Base-by-base conservation (phyloP, 2,329 filamentous ascomycete genomes). In the Penicillium brevicompactum region DNA sequence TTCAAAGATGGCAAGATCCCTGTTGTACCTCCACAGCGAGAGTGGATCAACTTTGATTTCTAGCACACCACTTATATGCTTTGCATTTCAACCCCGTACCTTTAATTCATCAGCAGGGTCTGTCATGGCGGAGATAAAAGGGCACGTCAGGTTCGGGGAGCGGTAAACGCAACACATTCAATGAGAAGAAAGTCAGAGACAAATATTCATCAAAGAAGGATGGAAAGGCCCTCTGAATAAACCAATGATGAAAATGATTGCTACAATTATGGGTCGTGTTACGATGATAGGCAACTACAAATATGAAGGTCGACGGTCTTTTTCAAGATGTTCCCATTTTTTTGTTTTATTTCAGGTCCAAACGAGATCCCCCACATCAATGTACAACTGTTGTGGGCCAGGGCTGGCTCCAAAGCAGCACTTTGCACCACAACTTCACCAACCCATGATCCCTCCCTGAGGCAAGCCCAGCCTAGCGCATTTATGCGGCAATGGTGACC, bases 1-100 rank as follows among this genome's bases (percentile, higher is more conserved):
- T 96, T 96, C 71, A 80, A 83, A 41, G 85, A 85, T 34, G 88
- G 87, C 0, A 66, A 86, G 6, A 88, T 96, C 76, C 92, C 92
- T 0, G 81, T 88, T 63, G 76, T 91, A 44, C 90, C 92, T 18
- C 92, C 92, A 0, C 87, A 87, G 73, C 81, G 85, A 58, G 91
- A 93, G 67, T 93, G 87, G 80, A 87, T 86, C 61, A 74, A 77
- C 27, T 93, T 88, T 83, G 85, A 91, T 68, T 87, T 93, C 65
- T 92, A 72, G 59, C 37, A 18, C 22, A 37, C 22, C 42, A 11
- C 40, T 32, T 38, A n/a, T 41, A 44, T 46, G 34, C 27, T 34
- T 34, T 34, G 4, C 13, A 11, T 34, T 14, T 34, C 31, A 9
- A 6, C 24, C 6, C 24, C 24, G 6, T 8, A 27, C 4, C 24